Base-by-base conservation (phyloP, 768 basidiomycete species). In the Leccinum olivaceopallidum region DNA sequence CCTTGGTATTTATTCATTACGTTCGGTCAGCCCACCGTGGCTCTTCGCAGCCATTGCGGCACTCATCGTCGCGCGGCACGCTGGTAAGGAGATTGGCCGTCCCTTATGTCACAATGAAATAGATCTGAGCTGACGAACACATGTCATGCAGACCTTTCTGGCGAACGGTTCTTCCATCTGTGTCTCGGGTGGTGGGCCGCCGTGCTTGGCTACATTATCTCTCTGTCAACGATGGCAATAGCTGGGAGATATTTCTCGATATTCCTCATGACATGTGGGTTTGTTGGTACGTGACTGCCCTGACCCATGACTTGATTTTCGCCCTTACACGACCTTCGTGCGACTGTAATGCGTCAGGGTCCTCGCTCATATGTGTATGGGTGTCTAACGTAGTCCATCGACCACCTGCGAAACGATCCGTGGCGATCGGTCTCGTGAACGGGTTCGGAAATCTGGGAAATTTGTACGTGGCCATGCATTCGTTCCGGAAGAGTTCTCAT, bases 21-120 rank as follows among this genome's bases (percentile, higher is more conserved):
- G 6, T 50, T 20, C 54, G 37, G 50, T 39, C 63, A 87, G 86
- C 7, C 86, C 87, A 6, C 87, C 87, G 6, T 88, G 85, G 85
- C 73, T 86, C 26, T 65, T 85, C 32, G 76, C 84, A 1, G 76
- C 82, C 1, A 73, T 85, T 24, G 67, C 81, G 3, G 83, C 81
- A 60, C 75, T 79, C 48, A 52, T 81, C 18, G 85, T 80, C 65
- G 84, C 86, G 2, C 81, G 83, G 78, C 79, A 86, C 67, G 82
- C 84, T 18, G 80, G 80, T 78, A 55, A 42, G 77, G 58, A 26
- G 18, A 20, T 55, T 28, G 6, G 1, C 5, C 5, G 1, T 8
- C 24, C 16, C 26, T 39, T 42, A 16, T 13, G 22, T 26, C 24
- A 6, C 53, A n/a, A 8, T 14, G 34, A 16, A 20, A 4, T 16